Conservation (phyloP, 257 asterid genomes). For the Penstemon davidsonii region DNA sequence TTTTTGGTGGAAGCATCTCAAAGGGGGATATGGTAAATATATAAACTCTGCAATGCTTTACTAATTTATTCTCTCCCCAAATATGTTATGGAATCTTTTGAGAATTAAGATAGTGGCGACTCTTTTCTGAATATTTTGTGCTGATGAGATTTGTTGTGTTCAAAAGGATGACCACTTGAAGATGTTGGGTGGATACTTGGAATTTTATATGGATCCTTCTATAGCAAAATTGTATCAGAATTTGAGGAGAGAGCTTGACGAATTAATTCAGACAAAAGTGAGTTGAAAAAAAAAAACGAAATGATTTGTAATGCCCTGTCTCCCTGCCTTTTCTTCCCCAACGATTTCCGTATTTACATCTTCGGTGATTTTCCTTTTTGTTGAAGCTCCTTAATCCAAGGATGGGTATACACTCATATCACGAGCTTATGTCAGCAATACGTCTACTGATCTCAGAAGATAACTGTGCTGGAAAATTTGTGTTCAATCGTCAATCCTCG, state of each 20-base stretch:
- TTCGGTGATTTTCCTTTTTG: not conserved
- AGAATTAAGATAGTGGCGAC: constrained; percentile 11
- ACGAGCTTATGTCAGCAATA: constrained; percentile 70
- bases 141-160: constrained; percentile 30
- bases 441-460: constrained; percentile 78
- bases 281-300: constrained; percentile 35
- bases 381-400: constrained; percentile 78
- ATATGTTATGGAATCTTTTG: not conserved
- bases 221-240: constrained; percentile 65
- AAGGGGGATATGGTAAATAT: constrained; percentile 59
- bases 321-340: not conserved
- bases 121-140: constrained; percentile 5
- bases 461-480: constrained; percentile 66
- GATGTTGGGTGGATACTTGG: constrained; percentile 91
- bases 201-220: constrained; percentile 76
- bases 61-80: not conserved
- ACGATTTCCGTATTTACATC: not conserved
- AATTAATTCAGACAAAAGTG: constrained; percentile 76
- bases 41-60: constrained; percentile 20
- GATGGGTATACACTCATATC: constrained; percentile 68
- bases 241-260: constrained; percentile 74
- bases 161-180: constrained; percentile 82
- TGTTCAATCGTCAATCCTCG: constrained; percentile 57
- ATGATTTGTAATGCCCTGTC: constrained; percentile 7
- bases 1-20: constrained; percentile 84